Evolutionary conservation across 2,329 filamentous ascomycete species (phyloP).

Genomic region (Aspergillus neoniger): DNA sequence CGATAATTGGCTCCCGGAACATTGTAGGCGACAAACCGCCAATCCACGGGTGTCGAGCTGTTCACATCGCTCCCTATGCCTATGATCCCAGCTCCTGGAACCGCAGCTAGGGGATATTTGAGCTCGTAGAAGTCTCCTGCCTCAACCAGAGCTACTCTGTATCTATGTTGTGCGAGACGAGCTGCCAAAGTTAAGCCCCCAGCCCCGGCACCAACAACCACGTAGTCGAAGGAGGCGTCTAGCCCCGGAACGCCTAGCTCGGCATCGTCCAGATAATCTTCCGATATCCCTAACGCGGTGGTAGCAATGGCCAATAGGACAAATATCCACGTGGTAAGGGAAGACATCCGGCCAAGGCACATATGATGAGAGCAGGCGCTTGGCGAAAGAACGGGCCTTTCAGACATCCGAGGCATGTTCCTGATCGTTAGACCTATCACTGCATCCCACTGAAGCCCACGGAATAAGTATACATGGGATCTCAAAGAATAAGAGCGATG

Average conservation of each 20-base stretch:
- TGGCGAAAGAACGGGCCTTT: background rate
- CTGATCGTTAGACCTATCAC: background rate
- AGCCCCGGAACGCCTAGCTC: constrained; percentile 13
- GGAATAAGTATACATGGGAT: background rate
- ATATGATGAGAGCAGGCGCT: background rate
- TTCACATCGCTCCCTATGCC: constrained; percentile 25
- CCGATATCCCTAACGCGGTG: background rate
- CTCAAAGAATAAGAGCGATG: background rate
- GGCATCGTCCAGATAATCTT: background rate
- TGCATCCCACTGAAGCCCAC: background rate
- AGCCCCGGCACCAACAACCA: constrained; percentile 43
- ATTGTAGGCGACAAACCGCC: constrained; percentile 51
- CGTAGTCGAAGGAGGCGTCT: constrained; percentile 30
- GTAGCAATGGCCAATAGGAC: background rate
- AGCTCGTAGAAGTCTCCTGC: constrained; percentile 53
- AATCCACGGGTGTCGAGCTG: constrained; percentile 50
- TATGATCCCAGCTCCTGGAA: constrained; percentile 35
- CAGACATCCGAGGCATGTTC: background rate
- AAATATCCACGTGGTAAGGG: background rate
- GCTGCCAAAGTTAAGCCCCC: constrained; percentile 48
- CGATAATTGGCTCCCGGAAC: constrained; percentile 50
- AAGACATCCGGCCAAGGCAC: background rate
- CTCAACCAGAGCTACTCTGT: constrained; percentile 44
- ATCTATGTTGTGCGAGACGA: constrained; percentile 52
- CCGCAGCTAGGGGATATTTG: constrained; percentile 55